Evolutionary conservation across 2,329 filamentous ascomycete genomes (phyloP), one percentile per base, ranked within the genome.

Genomic region (Paecilomyces sp.): DNA sequence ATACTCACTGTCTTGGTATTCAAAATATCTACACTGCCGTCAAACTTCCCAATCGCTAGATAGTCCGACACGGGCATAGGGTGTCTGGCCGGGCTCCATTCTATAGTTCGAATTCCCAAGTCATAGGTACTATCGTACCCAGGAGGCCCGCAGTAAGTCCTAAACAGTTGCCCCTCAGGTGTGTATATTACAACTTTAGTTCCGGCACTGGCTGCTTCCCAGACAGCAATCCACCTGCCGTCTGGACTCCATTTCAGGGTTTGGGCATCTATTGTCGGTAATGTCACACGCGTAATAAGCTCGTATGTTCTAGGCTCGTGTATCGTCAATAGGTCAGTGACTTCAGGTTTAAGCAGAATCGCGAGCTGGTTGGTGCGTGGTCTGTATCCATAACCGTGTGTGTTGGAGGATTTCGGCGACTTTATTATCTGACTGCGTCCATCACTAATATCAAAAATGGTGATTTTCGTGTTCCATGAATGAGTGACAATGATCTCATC

Each of bases 201-300:
- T 7, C 80, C 80, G 6, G 74, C 71, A 59, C 79, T 81, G 2
- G 82, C 76, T 33, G 80, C 72, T 65, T 86, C 85, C 76, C 83
- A 82, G 3, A 86, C 68, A 1, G 79, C 82, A 60, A 87, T 72
- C 85, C 85, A 87, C 61, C 77, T 75, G 3, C 84, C 83, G 69
- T 86, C 82, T 0, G 79, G 78, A 63, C 82, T 85, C 84, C 84
- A 87, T 67, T 80, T 82, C 36, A 87, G 58, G 0, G 81, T 82
- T 61, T 83, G 82, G 1, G 82, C 84, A 72, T 87, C 84, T 15
- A 77, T 67, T 2, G 83, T 85, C 1, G 81, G 64, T 6, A 83
- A 67, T 1, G 71, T 66, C 5, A 72, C 67, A 8, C 69, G 70
- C 9, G 66, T 66, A 4, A 76, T 64, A 1, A 72, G 64, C 22